These are phyloP conservation scores for Striga asiatica DNA, from an alignment of 257 asterid species.

Conservation along the genomic window DNA sequence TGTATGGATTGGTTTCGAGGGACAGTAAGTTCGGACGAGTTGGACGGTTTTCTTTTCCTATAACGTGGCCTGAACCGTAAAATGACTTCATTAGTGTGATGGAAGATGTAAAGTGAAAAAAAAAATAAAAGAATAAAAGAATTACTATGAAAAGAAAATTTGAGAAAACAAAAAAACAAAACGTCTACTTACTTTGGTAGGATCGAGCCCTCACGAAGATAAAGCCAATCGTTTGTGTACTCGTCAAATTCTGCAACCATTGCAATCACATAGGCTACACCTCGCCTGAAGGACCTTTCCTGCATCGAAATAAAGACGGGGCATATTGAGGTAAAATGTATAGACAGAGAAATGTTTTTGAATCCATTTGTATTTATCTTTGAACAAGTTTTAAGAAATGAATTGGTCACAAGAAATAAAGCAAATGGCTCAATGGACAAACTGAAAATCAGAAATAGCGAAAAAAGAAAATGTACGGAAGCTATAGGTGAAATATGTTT, in stretches of 20 bases:
- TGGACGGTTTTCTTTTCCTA: conserved; percentile 39
- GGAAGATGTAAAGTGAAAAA: background rate
- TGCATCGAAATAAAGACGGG: no score
- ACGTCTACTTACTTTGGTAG: conserved; percentile 63
- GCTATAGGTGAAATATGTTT: no score
- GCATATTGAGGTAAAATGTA: no score
- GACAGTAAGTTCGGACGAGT: conserved; percentile 41
- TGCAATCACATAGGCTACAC: conserved; percentile 68
- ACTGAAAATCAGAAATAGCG: no score
- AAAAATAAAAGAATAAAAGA: no score
- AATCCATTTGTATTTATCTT: no score
- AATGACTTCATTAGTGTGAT: conserved; percentile 12
- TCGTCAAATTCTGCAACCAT: conserved; percentile 96
- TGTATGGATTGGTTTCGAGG: conserved; percentile 31
- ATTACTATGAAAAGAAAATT: no score
- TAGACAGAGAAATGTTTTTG: no score
- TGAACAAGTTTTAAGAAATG: no score
- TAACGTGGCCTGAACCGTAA: conserved; percentile 63
- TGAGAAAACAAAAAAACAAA: background rate
- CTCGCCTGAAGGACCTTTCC: conserved; percentile 82
- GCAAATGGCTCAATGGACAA: no score
- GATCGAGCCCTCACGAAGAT: conserved; percentile 83
- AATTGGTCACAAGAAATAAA: no score
- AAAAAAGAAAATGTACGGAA: no score
- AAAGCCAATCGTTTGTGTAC: conserved; percentile 94